phyloP scores from a whole-genome alignment of 192 early-diverging fungal genomes.

The Backusella mclennaniae region DNA sequence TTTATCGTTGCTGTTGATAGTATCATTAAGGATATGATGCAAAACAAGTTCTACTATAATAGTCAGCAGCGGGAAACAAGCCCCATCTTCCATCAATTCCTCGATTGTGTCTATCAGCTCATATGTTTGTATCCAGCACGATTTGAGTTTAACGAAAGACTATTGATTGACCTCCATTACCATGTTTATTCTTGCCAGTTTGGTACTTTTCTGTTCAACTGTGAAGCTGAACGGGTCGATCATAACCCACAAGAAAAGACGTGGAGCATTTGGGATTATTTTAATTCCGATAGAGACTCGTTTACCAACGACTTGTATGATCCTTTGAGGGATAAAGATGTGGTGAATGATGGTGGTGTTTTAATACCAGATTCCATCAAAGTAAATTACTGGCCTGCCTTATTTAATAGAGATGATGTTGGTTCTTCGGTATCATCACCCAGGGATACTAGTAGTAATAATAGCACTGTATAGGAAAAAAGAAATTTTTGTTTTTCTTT shows the following conservation, averaged over 20 bases:
- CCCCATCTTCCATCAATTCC: slow-evolving; percentile 97
- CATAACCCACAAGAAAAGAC: slow-evolving; percentile 38
- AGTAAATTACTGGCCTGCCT: slow-evolving; percentile 71
- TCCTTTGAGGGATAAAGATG: slow-evolving; percentile 39
- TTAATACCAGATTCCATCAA: slow-evolving; percentile 65
- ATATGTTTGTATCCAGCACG: slow-evolving; percentile 83
- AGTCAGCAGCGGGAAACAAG: slow-evolving; percentile 76
- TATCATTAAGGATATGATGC: slow-evolving; percentile 53
- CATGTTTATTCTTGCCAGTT: slow-evolving; percentile 90
- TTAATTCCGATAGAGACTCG: slow-evolving; percentile 53
- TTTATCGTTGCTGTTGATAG: slow-evolving; percentile 45
- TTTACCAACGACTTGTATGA: slow-evolving; percentile 64
- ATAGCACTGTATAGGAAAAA: background rate
- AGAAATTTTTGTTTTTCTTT: background rate
- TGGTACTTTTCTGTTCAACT: slow-evolving; percentile 95
- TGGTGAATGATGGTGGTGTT: slow-evolving; percentile 52
- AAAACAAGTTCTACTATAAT: slow-evolving; percentile 53
- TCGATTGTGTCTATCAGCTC: slow-evolving; percentile 94
- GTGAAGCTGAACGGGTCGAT: slow-evolving; percentile 67
- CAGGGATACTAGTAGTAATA: background rate
- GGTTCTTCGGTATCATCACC: background rate
- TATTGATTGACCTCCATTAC: slow-evolving; percentile 79
- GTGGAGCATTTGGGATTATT: slow-evolving; percentile 77
- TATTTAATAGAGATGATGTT: slow-evolving; percentile 61
- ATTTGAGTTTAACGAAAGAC: slow-evolving; percentile 91